Evolutionary conservation across 768 basidiomycete genomes (phyloP), one percentile per base, ranked within the genome.

Genomic region (Amyloporia xantha): DNA sequence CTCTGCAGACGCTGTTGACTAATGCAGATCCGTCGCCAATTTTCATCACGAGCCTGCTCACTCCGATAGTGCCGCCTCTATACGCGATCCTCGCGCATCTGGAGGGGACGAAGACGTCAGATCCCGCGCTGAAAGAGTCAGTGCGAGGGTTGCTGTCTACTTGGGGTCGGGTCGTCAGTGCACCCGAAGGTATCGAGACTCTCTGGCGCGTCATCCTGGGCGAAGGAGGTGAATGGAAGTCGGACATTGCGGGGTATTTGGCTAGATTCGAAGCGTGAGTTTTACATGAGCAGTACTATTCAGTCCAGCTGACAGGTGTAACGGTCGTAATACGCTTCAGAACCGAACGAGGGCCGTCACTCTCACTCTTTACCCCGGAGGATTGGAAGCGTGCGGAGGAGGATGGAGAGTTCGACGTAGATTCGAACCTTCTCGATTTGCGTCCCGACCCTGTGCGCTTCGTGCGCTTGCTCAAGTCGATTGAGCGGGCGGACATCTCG

Each of bases 21-120:
- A 87, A 92, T 55, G 79, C 82, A 4, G 89, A 94, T 54, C 90
- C 91, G 4, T 84, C 87, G 3, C 86, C 90, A 0, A 63, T 67
- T 2, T 71, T 90, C 36, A 74, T 90, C 35, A 73, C 80, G 0
- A 62, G 69, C 17, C 58, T 91, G 5, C 61, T 92, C 7, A 81
- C 84, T 1, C 87, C 89, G 0, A 77, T 94, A 27, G 55, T 86
- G 0, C 67, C 83, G 0, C 65, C 77, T 1, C 64, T 95, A 5
- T 91, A 91, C 63, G 72, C 80, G 1, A 67, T 93, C 1, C 65
- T 76, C 3, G 73, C 71, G 49, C 68, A 79, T 49, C 59, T 91
- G 7, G 74, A 80, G 24, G 66, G 62, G 20, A 62, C 65, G 24
- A 84, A 76, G 57, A 73, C 81, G 2, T 72, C 82, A 3, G 86